phyloP scores from a whole-genome alignment of 305 asterid species.

The Fraxinus sp. region DNA sequence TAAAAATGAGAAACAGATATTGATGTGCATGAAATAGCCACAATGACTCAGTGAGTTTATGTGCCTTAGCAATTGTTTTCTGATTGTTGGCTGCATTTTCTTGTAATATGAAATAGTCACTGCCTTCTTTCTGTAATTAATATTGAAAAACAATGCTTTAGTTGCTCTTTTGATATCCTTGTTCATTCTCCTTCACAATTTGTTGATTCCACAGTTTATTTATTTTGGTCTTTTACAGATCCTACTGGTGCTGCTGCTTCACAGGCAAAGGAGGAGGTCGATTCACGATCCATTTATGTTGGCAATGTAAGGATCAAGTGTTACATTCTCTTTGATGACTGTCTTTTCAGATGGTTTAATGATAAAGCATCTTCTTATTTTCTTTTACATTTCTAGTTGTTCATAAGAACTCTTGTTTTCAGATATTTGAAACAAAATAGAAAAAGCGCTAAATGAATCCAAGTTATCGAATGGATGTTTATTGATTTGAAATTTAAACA shows the following conservation, averaged over 20 bases:
- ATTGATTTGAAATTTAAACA: neutral
- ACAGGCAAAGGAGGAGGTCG: slow-evolving; percentile 81
- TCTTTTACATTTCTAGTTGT: neutral
- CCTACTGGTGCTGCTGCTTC: slow-evolving; percentile 75
- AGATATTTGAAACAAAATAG: neutral
- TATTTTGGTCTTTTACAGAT: slow-evolving; percentile 38
- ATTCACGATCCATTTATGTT: slow-evolving; percentile 74
- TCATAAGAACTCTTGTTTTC: neutral
- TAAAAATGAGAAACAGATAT: neutral
- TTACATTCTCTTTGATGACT: neutral
- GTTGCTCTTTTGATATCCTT: neutral
- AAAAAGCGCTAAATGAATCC: neutral
- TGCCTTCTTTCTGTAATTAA: neutral
- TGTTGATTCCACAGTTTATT: neutral
- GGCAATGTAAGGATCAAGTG: slow-evolving; percentile 70
- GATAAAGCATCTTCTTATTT: neutral
- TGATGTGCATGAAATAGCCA: neutral
- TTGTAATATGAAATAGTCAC: neutral
- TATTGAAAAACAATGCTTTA: neutral
- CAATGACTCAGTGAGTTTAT: neutral
- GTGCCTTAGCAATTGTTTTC: neutral
- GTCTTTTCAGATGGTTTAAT: neutral
- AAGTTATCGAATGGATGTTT: neutral
- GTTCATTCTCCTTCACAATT: neutral
- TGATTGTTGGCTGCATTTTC: neutral